Conservation (phyloP, 257 asterid species). For the Solanum piurae region DNA sequence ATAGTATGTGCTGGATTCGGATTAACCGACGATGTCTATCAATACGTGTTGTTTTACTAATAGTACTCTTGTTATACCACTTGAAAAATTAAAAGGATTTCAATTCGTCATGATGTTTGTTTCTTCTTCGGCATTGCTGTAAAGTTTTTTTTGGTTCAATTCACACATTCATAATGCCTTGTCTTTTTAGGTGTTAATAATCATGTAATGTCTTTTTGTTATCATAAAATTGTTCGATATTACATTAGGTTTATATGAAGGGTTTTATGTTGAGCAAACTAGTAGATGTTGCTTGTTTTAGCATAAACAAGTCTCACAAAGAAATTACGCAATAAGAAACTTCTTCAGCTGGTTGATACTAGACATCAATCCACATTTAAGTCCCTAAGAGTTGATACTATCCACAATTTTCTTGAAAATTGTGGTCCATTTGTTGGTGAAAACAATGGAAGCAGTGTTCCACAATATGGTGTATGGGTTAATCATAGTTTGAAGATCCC, state of each 20-base stretch:
- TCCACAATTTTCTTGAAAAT: neutral
- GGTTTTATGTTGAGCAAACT: neutral
- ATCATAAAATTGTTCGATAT: neutral
- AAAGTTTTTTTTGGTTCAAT: neutral
- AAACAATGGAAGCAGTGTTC: neutral
- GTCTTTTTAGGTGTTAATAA: too few species aligned
- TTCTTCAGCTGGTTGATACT: neutral
- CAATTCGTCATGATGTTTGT: too few species aligned
- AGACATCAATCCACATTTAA: neutral
- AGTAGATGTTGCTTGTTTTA: too few species aligned
- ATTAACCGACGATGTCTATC: too few species aligned
- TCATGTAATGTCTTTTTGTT: neutral
- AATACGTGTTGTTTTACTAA: neutral
- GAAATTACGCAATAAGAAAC: too few species aligned
- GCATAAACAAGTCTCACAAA: too few species aligned
- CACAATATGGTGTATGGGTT: neutral
- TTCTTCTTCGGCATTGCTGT: too few species aligned
- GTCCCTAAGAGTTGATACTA: neutral
- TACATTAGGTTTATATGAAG: neutral
- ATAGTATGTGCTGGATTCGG: too few species aligned
- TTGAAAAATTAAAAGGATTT: neutral
- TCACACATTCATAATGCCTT: neutral
- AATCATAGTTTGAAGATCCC: neutral
- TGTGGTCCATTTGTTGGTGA: neutral
- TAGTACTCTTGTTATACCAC: too few species aligned